Evolutionary conservation across 192 early-diverging fungal genomes (phyloP), one percentile per base, ranked within the genome.

Genomic region (Cladochytrium replicatum): DNA sequence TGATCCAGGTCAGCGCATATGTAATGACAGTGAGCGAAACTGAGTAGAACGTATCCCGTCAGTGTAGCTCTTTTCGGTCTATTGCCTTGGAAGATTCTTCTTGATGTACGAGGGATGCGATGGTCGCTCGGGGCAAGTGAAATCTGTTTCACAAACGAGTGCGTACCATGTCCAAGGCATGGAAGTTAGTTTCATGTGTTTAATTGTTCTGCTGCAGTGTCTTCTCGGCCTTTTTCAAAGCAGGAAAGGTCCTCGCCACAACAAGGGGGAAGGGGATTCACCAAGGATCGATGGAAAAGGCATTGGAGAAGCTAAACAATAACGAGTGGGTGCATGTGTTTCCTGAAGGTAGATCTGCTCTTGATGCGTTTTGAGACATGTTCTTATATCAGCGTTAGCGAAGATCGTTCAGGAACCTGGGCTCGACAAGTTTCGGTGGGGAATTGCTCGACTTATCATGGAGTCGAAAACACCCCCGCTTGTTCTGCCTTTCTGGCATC

Each of bases 41-140:
- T n/a, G n/a, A n/a, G n/a, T n/a, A n/a, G n/a, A n/a, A n/a, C n/a
- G n/a, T n/a, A n/a, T n/a, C n/a, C n/a, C n/a, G n/a, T n/a, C n/a
- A n/a, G n/a, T n/a, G n/a, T n/a, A n/a, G n/a, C n/a, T n/a, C n/a
- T n/a, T n/a, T n/a, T n/a, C n/a, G 55, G 55, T 11, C 24, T 50
- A 3, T 43, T 63, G 6, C 61, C 61, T 23, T 63, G 48, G 49
- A 26, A 8, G 32, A 48, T 52, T 4, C 40, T 63, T 8, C 25
- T 46, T 21, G 27, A 64, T n/a, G n/a, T n/a, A n/a, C n/a, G n/a
- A n/a, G n/a, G 63, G 1, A 69, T 82, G 63, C 78, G 91, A 31
- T 91, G 87, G 86, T 81, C 84, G 4, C 64, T 94, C 30, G 86
- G 88, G n/a, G 88, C 91, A 4, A 78, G 78, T 45, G 89, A 94